Base-by-base conservation (phyloP, 2,329 filamentous ascomycete species). In the Apiospora arundinis region DNA sequence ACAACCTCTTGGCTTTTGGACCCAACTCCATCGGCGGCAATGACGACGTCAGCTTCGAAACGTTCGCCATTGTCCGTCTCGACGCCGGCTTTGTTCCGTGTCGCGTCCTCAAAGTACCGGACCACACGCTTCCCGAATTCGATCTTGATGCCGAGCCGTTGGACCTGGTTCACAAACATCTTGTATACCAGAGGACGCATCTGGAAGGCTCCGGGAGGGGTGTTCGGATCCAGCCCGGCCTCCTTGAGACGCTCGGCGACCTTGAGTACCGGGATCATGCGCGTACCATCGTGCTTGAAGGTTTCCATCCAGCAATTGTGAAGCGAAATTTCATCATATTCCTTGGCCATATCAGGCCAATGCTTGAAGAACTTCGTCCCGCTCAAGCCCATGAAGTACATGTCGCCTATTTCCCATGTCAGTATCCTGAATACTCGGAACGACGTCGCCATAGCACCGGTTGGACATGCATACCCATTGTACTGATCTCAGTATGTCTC, bases 341-440 rank as follows among this genome's bases (percentile, higher is more conserved):
- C 86, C 67, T 82, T 79, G 56, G 81, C 80, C 76, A 89, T 81
- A 69, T 87, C 85, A 11, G 86, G 86, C 86, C 86, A 88, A 72
- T 88, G 85, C 77, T 85, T 86, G 76, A 89, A 84, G 79, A 88
- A 88, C 46, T 82, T 83, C 56, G 85, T 89, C 25, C 87, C 87
- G 60, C 85, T 87, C n/a, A 89, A 81, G 11, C 87, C 86, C 85
- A 90, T 89, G 77, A 89, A 88, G 79, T 88, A 89, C 85, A 89
- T 89, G 78, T 90, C 88, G 70, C 87, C 87, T 86, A 69, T 14
- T 2, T 37, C 9, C 18, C 28, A n/a, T 23, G 66, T 67, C 12
- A 67, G 66, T 8, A 23, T n/a, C 7, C 14, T 14, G 40, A 14
- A 60, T 2, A 14, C 6, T 32, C 7, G 5, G 18, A 4, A 2